These are phyloP conservation scores for Fraxinus paxiana DNA, from an alignment of 305 asterid genomes.

Conservation along the genomic window DNA sequence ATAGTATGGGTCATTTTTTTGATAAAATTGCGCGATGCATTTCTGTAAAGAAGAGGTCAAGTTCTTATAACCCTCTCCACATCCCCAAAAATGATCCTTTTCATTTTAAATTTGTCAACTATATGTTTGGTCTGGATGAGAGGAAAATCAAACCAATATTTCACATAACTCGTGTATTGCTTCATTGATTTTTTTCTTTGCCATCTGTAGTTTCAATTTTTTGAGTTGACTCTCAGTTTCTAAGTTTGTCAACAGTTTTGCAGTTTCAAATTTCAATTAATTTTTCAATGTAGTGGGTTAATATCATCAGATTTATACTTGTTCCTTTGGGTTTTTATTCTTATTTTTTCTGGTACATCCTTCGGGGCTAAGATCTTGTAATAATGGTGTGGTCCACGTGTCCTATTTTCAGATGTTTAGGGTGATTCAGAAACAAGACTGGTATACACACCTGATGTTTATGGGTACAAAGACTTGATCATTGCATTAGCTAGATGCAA, in stretches of 20 bases:
- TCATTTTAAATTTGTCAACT: background rate
- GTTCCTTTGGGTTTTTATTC: background rate
- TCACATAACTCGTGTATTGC: background rate
- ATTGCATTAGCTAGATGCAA: conserved; percentile 62
- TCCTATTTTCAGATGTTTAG: conserved; percentile 54
- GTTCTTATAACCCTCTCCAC: background rate
- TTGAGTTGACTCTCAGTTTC: background rate
- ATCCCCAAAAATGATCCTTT: background rate
- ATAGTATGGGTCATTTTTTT: background rate
- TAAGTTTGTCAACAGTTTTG: background rate
- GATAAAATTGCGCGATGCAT: background rate
- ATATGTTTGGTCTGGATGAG: background rate
- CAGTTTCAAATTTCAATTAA: background rate
- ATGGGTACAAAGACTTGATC: conserved; percentile 78
- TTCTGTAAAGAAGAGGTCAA: background rate
- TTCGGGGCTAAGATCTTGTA: background rate
- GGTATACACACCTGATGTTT: conserved; percentile 74
- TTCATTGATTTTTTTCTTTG: background rate
- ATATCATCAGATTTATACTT: background rate
- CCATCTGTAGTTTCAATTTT: background rate
- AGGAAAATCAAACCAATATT: background rate
- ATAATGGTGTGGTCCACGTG: background rate
- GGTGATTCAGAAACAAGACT: conserved; percentile 68
- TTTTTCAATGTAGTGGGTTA: background rate
- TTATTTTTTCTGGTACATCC: background rate